A percentile compares a stretch with the other conserved stretches of the same genome.
These are phyloP conservation scores for Solanum rostratum DNA, from an alignment of 257 asterid species.

Conservation along the genomic window DNA sequence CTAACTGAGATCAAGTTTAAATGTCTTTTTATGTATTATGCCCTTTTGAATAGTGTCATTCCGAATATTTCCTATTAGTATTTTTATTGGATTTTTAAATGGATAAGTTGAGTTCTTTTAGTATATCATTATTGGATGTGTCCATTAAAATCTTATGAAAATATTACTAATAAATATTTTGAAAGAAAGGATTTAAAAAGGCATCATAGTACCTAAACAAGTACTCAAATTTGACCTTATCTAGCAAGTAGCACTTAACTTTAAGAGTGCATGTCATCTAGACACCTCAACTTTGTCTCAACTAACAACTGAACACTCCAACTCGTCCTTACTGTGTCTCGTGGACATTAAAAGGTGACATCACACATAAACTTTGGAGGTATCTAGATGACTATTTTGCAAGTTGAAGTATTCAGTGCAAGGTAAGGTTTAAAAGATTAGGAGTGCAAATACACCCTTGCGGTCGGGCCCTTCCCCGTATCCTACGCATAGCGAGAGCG, in stretches of 20 bases:
- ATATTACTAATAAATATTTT: not conserved
- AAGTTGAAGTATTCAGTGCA: not conserved
- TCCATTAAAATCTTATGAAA: not conserved
- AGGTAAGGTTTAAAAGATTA: too few species aligned
- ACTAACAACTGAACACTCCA: not conserved
- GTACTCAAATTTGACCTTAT: not conserved
- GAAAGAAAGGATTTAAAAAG: not conserved
- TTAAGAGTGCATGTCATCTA: not conserved
- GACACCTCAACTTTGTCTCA: not conserved
- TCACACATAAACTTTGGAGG: not conserved
- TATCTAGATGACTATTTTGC: not conserved
- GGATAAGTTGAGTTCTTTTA: too few species aligned
- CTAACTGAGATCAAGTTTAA: too few species aligned
- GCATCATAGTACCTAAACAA: not conserved
- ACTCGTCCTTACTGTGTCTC: not conserved
- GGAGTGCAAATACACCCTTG: not conserved
- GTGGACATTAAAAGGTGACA: fast-evolving
- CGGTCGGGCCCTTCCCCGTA: too few species aligned
- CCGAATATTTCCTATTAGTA: too few species aligned
- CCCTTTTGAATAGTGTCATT: too few species aligned
- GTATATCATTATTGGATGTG: too few species aligned
- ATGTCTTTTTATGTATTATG: too few species aligned
- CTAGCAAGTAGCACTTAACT: not conserved
- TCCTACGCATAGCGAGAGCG: too few species aligned
- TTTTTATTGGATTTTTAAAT: too few species aligned